phyloP scores from a whole-genome alignment of 2,329 filamentous ascomycete genomes.

The Colletotrichum sp. region DNA sequence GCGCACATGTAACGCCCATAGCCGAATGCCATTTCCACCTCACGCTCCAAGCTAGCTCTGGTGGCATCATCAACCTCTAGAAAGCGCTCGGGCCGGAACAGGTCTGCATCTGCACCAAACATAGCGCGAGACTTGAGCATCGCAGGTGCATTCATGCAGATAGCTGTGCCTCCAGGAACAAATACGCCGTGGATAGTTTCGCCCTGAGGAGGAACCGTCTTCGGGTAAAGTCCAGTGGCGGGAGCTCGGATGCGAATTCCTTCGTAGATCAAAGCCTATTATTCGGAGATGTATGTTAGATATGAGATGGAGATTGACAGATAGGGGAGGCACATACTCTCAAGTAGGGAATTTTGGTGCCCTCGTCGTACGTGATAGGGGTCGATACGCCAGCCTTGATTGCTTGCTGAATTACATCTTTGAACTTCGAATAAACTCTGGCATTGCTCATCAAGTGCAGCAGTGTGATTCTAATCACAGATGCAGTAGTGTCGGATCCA shows the following conservation, averaged over 20 bases:
- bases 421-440: slow-evolving; percentile 48
- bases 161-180: slow-evolving; percentile 41
- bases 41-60: slow-evolving; percentile 44
- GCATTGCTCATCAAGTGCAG: slow-evolving; percentile 58
- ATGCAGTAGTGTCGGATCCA: slow-evolving; percentile 63
- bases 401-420: slow-evolving; percentile 48
- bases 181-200: slow-evolving; percentile 30
- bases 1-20: slow-evolving; percentile 53
- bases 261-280: slow-evolving; percentile 2
- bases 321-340: not conserved
- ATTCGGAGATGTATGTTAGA: not conserved
- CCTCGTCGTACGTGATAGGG: not conserved
- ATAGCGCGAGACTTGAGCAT: slow-evolving; percentile 47
- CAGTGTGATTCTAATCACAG: slow-evolving; percentile 56
- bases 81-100: slow-evolving; percentile 56
- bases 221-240: not conserved
- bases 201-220: not conserved
- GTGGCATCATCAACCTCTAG: slow-evolving; percentile 36
- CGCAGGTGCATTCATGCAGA: slow-evolving; percentile 36
- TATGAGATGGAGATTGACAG: not conserved
- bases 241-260: slow-evolving; percentile 1
- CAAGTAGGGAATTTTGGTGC: not conserved
- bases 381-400: slow-evolving; percentile 25
- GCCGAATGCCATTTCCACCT: slow-evolving; percentile 55
- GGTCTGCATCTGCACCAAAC: slow-evolving; percentile 44